Evolutionary conservation across 2,329 filamentous ascomycete genomes (phyloP), one percentile per base, ranked within the genome.

Genomic region (Aspergillus piperis): DNA sequence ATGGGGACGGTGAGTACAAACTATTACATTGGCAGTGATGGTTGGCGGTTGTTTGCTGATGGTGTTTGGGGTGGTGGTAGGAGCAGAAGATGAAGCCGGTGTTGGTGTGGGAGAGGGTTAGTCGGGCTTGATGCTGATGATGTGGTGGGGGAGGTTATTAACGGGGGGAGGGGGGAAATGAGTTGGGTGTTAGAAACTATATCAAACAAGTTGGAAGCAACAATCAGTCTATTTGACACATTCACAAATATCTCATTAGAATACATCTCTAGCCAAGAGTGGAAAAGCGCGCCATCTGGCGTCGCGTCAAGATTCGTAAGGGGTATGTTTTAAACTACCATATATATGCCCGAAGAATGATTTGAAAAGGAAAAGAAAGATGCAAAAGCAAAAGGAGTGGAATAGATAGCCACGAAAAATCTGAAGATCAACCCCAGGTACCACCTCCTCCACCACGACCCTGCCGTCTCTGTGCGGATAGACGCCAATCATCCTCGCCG

Each of bases 401-500:
- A 41, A 15, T 25, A 48, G 53, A 49, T 56, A 54, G 50, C 3
- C 54, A 19, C n/a, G 17, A 25, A 44, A 44, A 49, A 15, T 32
- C 36, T 57, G 58, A 52, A 53, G 60, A 61, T 74, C 65, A 82
- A 66, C 80, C 95, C 95, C 95, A 99, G 8, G 95, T 99, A 3
- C 94, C 94, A 70, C 94, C 94, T 57, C 91, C 89, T 53, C 92
- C 95, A 61, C 91, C 90, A 66, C 94, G 85, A 4, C 93, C 94
- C 52, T 90, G 89, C 73, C 89, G 89, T 71, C 88, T 87, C 82
- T 99, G 95, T 11, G 94, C 90, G 69, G 89, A 93, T 62, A 99
- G 78, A 64, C 95, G 85, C 95, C 95, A 99, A 74, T 98, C 95
- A 73, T 99, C 94, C 73, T 96, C 93, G 2, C 88, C 90, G 2